These are phyloP conservation scores for Xylaria curta DNA, from an alignment of 495 filamentous ascomycete genomes.

Conservation along the genomic window DNA sequence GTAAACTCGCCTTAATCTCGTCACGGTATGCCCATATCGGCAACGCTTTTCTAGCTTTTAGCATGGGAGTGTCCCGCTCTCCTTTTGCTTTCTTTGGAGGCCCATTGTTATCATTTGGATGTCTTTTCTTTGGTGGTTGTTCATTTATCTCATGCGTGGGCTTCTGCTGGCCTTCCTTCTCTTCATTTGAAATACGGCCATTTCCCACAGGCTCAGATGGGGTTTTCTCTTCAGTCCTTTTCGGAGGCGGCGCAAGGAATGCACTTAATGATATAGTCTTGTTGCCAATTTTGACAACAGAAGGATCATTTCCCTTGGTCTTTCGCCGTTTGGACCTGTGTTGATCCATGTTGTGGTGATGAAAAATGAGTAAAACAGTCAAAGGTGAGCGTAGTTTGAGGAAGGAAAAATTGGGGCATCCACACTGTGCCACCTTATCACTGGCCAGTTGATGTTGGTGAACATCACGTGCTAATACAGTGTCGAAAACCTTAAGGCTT, in stretches of 20 bases:
- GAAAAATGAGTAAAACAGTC: slow-evolving; percentile 1
- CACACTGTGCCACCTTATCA: slow-evolving; percentile 15
- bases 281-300: slow-evolving; percentile 46
- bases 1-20: slow-evolving; percentile 69
- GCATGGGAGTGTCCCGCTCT: slow-evolving; percentile 40
- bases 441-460: background rate
- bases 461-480: slow-evolving; percentile 22
- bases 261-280: slow-evolving; percentile 50
- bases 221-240: slow-evolving; percentile 37
- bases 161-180: slow-evolving; percentile 26
- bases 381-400: background rate
- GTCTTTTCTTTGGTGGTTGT: background rate
- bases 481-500: background rate
- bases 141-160: background rate
- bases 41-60: slow-evolving; percentile 61
- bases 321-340: slow-evolving; percentile 40
- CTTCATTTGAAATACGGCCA: background rate
- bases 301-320: slow-evolving; percentile 35
- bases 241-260: slow-evolving; percentile 40
- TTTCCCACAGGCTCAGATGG: slow-evolving; percentile 15
- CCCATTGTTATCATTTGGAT: background rate
- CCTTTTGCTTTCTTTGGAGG: slow-evolving; percentile 7
- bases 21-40: slow-evolving; percentile 81
- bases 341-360: slow-evolving; percentile 33
- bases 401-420: slow-evolving; percentile 16